Evolutionary conservation across 163 green algal genomes (phyloP).

Genomic region (Volvox carteri): DNA sequence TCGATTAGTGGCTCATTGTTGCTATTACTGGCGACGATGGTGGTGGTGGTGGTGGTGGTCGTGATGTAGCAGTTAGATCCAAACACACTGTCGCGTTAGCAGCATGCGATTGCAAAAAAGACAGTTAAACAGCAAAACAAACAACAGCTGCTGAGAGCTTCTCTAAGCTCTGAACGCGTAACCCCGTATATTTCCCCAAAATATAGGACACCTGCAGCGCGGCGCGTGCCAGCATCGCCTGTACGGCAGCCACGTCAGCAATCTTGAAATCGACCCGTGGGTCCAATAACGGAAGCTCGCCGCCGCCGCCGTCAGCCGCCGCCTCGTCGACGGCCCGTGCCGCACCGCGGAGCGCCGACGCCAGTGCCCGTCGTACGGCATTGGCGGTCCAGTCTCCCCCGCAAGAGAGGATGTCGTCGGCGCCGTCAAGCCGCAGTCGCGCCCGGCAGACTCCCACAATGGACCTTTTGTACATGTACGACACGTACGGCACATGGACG

Average conservation of each 20-base stretch:
- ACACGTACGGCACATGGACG: background rate
- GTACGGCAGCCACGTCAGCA: constrained; percentile 62
- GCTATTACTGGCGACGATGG: too few relatives aligned
- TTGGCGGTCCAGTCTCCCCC: constrained; percentile 10
- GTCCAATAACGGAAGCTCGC: constrained; percentile 76
- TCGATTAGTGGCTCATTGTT: too few relatives aligned
- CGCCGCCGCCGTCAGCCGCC: constrained; percentile 33
- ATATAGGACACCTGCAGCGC: constrained; percentile 45
- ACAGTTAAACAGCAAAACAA: too few relatives aligned
- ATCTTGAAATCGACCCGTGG: constrained; percentile 88
- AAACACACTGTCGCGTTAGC: too few relatives aligned
- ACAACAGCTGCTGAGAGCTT: too few relatives aligned
- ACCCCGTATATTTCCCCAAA: too few relatives aligned
- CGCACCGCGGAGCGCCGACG: constrained; percentile 36
- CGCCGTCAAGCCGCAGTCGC: constrained; percentile 23
- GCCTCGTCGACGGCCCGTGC: constrained; percentile 54
- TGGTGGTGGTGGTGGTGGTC: too few relatives aligned
- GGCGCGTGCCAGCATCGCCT: constrained; percentile 10
- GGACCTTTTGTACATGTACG: too few relatives aligned
- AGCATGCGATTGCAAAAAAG: too few relatives aligned
- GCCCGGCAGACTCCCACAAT: constrained; percentile 58
- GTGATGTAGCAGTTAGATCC: too few relatives aligned
- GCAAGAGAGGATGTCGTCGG: constrained; percentile 15
- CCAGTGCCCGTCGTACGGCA: constrained; percentile 41
- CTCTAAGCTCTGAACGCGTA: too few relatives aligned